Evolutionary conservation across 2,329 filamentous ascomycete genomes (phyloP).

Genomic region (Fusarium sp.): DNA sequence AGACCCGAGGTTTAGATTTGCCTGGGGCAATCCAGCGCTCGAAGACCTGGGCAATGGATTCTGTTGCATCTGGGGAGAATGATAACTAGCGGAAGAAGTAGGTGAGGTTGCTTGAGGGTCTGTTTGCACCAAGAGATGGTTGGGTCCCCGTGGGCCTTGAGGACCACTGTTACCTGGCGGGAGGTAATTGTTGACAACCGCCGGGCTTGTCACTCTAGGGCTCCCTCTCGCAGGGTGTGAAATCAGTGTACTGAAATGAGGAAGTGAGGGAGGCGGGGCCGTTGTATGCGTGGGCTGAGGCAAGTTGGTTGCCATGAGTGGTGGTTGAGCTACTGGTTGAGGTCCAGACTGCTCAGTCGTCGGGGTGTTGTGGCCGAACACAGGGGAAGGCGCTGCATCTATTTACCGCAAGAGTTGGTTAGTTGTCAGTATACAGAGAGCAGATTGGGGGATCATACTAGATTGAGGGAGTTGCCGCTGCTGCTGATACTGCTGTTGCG

Average conservation of each 20-base stretch:
- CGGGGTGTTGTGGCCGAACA: constrained; percentile 7
- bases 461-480: constrained; percentile 10
- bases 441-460: constrained; percentile 24
- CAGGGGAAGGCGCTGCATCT: constrained; percentile 27
- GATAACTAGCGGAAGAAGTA: constrained; percentile 5
- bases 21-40: constrained; percentile 10
- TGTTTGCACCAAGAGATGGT: constrained; percentile 13
- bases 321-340: constrained; percentile 13
- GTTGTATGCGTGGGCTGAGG: constrained; percentile 5
- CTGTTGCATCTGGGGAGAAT: constrained; percentile 17
- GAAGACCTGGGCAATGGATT: constrained; percentile 5
- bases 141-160: constrained; percentile 13
- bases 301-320: constrained; percentile 12
- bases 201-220: constrained; percentile 15
- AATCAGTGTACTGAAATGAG: constrained; percentile 15
- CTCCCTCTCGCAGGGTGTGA: background rate
- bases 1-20: constrained; percentile 10
- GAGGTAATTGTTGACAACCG: constrained; percentile 2
- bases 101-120: constrained; percentile 1
- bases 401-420: constrained; percentile 14
- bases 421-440: background rate
- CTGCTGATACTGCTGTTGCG: background rate
- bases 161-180: constrained; percentile 7
- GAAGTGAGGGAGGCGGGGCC: constrained; percentile 6
- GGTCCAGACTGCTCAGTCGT: constrained; percentile 13